Percentiles rank a stretch among this genome's conserved stretches.
Evolutionary conservation across 1,284 basidiomycete species (phyloP).

Genomic region (Apiotrichum gracile): DNA sequence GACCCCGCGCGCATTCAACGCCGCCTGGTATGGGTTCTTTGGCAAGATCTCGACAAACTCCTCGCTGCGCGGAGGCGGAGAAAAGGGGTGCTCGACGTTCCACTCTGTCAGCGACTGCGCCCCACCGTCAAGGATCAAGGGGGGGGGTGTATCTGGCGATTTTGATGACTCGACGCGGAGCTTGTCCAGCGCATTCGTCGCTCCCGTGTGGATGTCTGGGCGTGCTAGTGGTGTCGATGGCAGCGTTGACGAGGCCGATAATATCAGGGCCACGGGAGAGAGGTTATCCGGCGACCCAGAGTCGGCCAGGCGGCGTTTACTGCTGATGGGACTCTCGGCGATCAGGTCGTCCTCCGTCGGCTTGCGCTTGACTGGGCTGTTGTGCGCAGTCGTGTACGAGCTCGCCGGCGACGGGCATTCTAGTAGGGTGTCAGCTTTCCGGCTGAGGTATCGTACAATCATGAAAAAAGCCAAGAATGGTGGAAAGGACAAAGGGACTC

Average conservation of each 20-base stretch:
- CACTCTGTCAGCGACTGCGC: not conserved
- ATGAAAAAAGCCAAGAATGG: too few relatives aligned
- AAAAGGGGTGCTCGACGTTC: not conserved
- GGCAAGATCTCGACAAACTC: slow-evolving; percentile 15
- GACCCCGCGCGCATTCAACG: slow-evolving; percentile 13
- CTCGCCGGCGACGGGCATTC: not conserved
- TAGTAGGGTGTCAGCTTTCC: not conserved
- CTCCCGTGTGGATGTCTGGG: too few relatives aligned
- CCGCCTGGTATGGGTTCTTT: slow-evolving; percentile 16
- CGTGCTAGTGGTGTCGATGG: too few relatives aligned
- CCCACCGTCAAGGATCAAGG: too few relatives aligned
- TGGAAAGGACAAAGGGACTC: too few relatives aligned
- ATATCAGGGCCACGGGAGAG: too few relatives aligned
- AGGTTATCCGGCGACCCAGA: not conserved
- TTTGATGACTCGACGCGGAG: too few relatives aligned
- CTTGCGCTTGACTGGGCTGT: not conserved
- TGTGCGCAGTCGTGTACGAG: not conserved
- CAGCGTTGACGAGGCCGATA: too few relatives aligned
- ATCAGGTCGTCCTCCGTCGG: not conserved
- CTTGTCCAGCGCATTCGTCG: too few relatives aligned
- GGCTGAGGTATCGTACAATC: too few relatives aligned
- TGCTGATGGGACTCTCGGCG: not conserved
- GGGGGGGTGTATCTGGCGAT: too few relatives aligned
- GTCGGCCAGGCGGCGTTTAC: not conserved
- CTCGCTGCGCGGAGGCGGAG: not conserved